Conservation (phyloP, 768 basidiomycete genomes). For the Podaxis pistillaris region DNA sequence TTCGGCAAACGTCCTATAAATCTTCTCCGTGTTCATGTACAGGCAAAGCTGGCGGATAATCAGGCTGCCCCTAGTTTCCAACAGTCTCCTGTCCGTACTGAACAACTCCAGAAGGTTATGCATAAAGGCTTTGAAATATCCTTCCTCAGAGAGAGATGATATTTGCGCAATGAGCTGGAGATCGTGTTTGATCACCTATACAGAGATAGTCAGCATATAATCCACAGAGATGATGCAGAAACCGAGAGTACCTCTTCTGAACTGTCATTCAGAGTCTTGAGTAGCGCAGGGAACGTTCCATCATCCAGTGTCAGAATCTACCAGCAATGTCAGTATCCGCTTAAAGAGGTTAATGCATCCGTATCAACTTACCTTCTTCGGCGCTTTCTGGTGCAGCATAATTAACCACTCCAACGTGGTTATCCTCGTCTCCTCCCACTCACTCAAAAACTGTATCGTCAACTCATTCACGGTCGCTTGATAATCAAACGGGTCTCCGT, state of each 20-base stretch:
- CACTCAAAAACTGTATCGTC: slow-evolving; percentile 91
- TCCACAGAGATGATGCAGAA: not conserved
- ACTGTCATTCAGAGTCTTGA: slow-evolving; percentile 94
- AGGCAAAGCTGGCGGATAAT: slow-evolving; percentile 95
- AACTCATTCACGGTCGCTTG: slow-evolving; percentile 89
- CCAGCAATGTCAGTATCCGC: not conserved
- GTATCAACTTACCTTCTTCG: slow-evolving; percentile 68
- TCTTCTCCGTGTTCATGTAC: slow-evolving; percentile 91
- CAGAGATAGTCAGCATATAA: slow-evolving; percentile 11
- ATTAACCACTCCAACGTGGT: slow-evolving; percentile 97
- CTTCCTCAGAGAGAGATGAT: slow-evolving; percentile 91
- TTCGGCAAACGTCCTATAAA: slow-evolving; percentile 95
- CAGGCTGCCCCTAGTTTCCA: slow-evolving; percentile 90
- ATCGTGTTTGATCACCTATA: slow-evolving; percentile 92
- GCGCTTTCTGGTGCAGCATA: slow-evolving; percentile 98
- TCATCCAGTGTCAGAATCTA: slow-evolving; percentile 96
- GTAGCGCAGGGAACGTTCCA: slow-evolving; percentile 91
- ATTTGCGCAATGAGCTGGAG: slow-evolving; percentile 96
- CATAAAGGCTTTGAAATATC: slow-evolving; percentile 96
- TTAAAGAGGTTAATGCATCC: not conserved
- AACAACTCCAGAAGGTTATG: slow-evolving; percentile 92
- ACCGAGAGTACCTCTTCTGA: slow-evolving; percentile 76
- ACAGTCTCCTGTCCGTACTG: slow-evolving; percentile 85
- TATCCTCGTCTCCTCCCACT: slow-evolving; percentile 94
- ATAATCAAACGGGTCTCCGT: slow-evolving; percentile 88